Percentiles rank a stretch among this genome's conserved stretches.
Evolutionary conservation across 768 basidiomycete species (phyloP).

Genomic region (Mycena albidolilacea): DNA sequence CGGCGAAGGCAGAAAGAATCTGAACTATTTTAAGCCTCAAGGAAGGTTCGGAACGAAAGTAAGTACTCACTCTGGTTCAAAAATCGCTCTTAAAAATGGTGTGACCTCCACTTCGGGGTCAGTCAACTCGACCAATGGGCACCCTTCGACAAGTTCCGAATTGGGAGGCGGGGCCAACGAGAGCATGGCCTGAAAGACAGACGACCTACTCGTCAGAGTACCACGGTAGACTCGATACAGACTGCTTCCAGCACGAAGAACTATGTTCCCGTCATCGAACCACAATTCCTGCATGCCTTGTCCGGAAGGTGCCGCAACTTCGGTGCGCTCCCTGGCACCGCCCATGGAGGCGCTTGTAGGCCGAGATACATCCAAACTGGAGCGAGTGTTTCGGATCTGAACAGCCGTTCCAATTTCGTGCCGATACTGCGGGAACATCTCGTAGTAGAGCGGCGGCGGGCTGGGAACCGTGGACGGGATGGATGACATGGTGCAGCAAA

Average conservation of each 20-base stretch:
- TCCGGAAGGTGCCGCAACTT: too few species aligned
- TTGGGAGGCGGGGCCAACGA: background rate
- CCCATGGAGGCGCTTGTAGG: too few species aligned
- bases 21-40: background rate
- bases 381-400: too few species aligned
- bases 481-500: too few species aligned
- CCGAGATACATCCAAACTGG: too few species aligned
- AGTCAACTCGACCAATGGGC: constrained; percentile 5
- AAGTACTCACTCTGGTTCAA: background rate
- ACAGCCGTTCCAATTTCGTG: too few species aligned
- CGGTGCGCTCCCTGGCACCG: too few species aligned
- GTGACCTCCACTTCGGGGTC: constrained; percentile 6
- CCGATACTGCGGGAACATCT: too few species aligned
- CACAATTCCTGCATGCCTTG: background rate
- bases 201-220: background rate
- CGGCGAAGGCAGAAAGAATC: constrained; percentile 17
- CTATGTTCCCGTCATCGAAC: constrained; percentile 2
- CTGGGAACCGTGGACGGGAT: too few species aligned
- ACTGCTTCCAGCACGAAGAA: constrained; percentile 5
- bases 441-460: too few species aligned
- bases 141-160: constrained; percentile 8
- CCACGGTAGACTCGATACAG: constrained; percentile 14
- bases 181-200: constrained; percentile 7
- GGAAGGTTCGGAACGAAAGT: background rate
- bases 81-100: background rate